Evolutionary conservation across 768 basidiomycete species (phyloP).

Genomic region (Pleurotus cornucopiae): DNA sequence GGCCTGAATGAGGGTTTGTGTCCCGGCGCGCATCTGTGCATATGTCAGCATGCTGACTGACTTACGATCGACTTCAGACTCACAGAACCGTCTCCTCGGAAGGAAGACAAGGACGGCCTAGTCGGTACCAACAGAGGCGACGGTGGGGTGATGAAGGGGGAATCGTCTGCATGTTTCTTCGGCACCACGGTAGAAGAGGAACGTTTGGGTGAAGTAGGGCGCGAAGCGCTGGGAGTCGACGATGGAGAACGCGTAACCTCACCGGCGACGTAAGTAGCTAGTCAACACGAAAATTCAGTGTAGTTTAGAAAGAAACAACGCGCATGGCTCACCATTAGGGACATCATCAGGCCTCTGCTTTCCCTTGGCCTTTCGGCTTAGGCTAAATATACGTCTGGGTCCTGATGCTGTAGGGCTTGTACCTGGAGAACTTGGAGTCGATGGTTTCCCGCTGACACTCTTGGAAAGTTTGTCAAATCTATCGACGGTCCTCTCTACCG

Average conservation of each 20-base stretch:
- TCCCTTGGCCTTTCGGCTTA: slow-evolving; percentile 47
- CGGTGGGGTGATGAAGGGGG: slow-evolving; percentile 70
- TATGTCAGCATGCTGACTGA: slow-evolving; percentile 10
- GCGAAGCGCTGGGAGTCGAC: slow-evolving; percentile 28
- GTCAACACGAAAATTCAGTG: no score
- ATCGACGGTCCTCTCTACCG: slow-evolving; percentile 42
- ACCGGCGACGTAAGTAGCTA: slow-evolving; percentile 1
- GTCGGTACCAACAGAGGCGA: slow-evolving; percentile 50
- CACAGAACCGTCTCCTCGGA: slow-evolving; percentile 71
- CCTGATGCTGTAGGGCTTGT: slow-evolving; percentile 25
- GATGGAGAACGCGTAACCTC: slow-evolving; percentile 16
- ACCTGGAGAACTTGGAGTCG: slow-evolving; percentile 23
- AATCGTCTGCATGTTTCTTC: slow-evolving; percentile 36
- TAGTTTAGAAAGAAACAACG: no score
- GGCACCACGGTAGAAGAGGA: slow-evolving; percentile 12
- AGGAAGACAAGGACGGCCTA: slow-evolving; percentile 46
- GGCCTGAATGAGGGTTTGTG: slow-evolving; percentile 86
- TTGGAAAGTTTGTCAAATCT: slow-evolving; percentile 62
- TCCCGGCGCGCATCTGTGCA: slow-evolving; percentile 77
- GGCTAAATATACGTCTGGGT: slow-evolving; percentile 51
- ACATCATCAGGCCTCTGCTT: slow-evolving; percentile 31
- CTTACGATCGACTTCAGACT: slow-evolving; percentile 19
- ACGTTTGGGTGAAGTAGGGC: slow-evolving; percentile 23
- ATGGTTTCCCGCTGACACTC: slow-evolving; percentile 44
- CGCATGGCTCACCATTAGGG: slow-evolving; percentile 13